phyloP scores from a whole-genome alignment of 2,329 filamentous ascomycete genomes.

The Coniochaeta sp. region DNA sequence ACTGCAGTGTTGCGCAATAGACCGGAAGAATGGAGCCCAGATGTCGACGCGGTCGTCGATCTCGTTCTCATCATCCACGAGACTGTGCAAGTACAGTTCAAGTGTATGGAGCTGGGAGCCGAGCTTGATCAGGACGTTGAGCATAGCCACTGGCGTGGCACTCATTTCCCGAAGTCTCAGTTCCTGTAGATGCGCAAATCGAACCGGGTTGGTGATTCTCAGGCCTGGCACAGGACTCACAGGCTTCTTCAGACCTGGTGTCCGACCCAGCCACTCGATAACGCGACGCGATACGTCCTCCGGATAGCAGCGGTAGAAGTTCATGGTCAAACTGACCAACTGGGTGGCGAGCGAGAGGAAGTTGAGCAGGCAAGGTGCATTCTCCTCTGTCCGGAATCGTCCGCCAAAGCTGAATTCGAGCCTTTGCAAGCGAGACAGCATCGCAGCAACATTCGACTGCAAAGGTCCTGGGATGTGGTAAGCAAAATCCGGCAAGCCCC shows the following conservation, averaged over 20 bases:
- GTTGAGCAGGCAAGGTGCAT: too few relatives aligned
- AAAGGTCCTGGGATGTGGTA: background rate
- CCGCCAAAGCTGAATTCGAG: background rate
- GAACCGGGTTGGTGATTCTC: too few relatives aligned
- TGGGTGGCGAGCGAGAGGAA: too few relatives aligned
- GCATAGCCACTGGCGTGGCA: background rate
- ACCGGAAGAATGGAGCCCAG: background rate
- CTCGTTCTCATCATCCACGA: background rate
- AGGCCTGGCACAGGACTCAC: too few relatives aligned
- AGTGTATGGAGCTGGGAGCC: background rate
- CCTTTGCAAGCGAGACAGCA: background rate
- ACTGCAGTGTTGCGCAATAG: background rate
- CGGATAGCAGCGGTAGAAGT: too few relatives aligned
- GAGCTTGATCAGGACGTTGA: background rate
- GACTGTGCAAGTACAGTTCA: background rate
- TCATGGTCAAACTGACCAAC: too few relatives aligned
- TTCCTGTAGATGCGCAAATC: too few relatives aligned
- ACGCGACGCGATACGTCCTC: too few relatives aligned
- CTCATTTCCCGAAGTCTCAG: background rate
- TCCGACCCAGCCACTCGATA: too few relatives aligned
- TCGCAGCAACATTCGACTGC: background rate
- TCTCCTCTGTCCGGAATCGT: too few relatives aligned
- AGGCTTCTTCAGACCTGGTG: too few relatives aligned
- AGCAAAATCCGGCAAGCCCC: background rate
- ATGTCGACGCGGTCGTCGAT: background rate